These are phyloP conservation scores for Austropuccinia psidii DNA, from an alignment of 1,284 basidiomycete genomes.

Conservation along the genomic window DNA sequence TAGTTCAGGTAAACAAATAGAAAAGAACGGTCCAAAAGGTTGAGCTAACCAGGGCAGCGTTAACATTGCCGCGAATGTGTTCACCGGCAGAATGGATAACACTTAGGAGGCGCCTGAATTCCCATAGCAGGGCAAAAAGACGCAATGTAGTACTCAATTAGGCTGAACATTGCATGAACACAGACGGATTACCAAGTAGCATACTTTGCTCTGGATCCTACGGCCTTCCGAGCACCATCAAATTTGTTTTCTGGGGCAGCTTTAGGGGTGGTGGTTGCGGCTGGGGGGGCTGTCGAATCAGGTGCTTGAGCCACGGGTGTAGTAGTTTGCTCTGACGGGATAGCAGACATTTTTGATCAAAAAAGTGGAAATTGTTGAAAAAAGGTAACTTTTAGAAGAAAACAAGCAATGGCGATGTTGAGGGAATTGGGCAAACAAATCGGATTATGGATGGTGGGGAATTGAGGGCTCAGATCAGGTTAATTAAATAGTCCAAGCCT, in stretches of 20 bases:
- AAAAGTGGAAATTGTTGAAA: no score
- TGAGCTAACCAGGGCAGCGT: slow-evolving; percentile 17
- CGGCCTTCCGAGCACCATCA: neutral
- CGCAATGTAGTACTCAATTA: neutral
- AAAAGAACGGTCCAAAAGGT: neutral
- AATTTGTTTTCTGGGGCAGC: neutral
- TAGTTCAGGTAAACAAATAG: neutral
- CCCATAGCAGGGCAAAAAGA: neutral
- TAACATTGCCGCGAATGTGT: slow-evolving; percentile 28
- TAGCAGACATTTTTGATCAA: no score
- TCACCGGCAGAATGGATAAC: slow-evolving; percentile 18
- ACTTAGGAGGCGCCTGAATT: neutral
- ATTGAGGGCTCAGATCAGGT: no score
- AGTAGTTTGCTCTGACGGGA: no score
- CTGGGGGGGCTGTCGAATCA: neutral
- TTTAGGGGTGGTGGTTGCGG: neutral
- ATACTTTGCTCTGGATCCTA: slow-evolving; percentile 15
- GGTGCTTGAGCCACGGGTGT: slow-evolving; percentile 8
- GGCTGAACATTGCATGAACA: neutral
- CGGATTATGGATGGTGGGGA: no score
- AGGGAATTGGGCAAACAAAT: no score
- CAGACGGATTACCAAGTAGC: neutral
- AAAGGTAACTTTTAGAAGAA: no score
- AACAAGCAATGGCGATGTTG: no score
- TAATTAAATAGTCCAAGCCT: no score